Evolutionary conservation across 768 basidiomycete genomes (phyloP).

Genomic region (Clitopilus hobsonii): DNA sequence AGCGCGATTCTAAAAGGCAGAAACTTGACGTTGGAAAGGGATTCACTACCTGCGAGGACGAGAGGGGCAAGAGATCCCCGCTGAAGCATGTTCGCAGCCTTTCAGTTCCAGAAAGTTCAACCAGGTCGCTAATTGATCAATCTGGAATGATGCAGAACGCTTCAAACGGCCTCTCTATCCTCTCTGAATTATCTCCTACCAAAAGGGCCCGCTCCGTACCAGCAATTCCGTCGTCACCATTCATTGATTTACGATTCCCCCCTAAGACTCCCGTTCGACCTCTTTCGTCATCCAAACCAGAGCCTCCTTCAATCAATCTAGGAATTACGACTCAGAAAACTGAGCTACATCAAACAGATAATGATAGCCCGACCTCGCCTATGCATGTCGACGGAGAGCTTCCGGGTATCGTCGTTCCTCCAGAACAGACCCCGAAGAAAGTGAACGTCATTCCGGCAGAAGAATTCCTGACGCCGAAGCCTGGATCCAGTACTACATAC

Average conservation of each 20-base stretch:
- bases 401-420: not conserved
- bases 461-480: not conserved
- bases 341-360: conserved; percentile 11
- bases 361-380: conserved; percentile 9
- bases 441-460: not conserved
- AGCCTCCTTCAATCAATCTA: conserved; percentile 26
- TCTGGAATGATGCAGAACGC: conserved; percentile 16
- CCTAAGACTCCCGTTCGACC: conserved; percentile 34
- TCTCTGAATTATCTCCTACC: conserved; percentile 15
- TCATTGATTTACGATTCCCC: conserved; percentile 39
- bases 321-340: conserved; percentile 12
- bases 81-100: conserved; percentile 25
- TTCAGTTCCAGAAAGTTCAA: conserved; percentile 27
- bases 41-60: conserved; percentile 8
- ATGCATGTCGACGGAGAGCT: conserved; percentile 20
- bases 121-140: conserved; percentile 18
- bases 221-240: conserved; percentile 25
- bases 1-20: conserved; percentile 19
- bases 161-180: conserved; percentile 14
- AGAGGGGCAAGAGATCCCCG: conserved; percentile 11
- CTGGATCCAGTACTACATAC: not conserved
- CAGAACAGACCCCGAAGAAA: not conserved
- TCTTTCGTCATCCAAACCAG: conserved; percentile 39
- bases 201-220: conserved; percentile 44
- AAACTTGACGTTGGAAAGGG: conserved; percentile 21